A percentile compares a stretch with the other conserved stretches of the same genome.
Evolutionary conservation across 768 basidiomycete species (phyloP).

Genomic region (Termitomyces sp.): DNA sequence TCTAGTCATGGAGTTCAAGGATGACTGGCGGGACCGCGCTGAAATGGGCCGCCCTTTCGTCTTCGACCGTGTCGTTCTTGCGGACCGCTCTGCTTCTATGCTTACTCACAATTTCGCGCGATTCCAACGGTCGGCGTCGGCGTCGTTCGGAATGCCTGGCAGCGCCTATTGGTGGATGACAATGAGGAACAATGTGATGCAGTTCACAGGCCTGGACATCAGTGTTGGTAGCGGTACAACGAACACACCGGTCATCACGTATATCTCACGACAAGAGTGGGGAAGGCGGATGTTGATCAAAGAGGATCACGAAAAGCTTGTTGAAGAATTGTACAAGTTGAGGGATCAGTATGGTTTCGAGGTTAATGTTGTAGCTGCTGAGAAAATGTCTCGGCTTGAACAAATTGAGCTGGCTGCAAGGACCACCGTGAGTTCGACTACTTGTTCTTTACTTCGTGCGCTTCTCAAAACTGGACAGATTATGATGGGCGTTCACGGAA

Average conservation of each 20-base stretch:
- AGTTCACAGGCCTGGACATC: slow-evolving; percentile 57
- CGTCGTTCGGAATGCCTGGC: slow-evolving; percentile 70
- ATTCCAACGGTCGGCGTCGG: slow-evolving; percentile 73
- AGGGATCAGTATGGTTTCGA: slow-evolving; percentile 74
- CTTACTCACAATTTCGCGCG: slow-evolving; percentile 56
- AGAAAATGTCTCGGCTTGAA: slow-evolving; percentile 72
- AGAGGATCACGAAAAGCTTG: slow-evolving; percentile 75
- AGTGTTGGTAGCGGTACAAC: slow-evolving; percentile 39
- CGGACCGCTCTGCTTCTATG: slow-evolving; percentile 85
- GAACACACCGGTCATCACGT: slow-evolving; percentile 79
- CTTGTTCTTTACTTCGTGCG: background rate
- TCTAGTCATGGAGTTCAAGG: slow-evolving; percentile 69
- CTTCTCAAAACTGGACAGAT: slow-evolving; percentile 45
- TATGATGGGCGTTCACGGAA: slow-evolving; percentile 93
- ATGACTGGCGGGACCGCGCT: slow-evolving; percentile 81
- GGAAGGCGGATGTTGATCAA: slow-evolving; percentile 74
- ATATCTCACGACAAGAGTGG: slow-evolving; percentile 88
- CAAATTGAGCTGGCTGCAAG: slow-evolving; percentile 78
- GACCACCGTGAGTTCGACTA: slow-evolving; percentile 57
- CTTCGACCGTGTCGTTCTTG: slow-evolving; percentile 83
- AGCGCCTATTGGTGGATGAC: slow-evolving; percentile 84
- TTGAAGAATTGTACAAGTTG: slow-evolving; percentile 65
- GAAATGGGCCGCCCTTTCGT: slow-evolving; percentile 66
- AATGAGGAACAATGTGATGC: slow-evolving; percentile 65
- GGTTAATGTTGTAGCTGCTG: slow-evolving; percentile 83